Evolutionary conservation across 2,329 filamentous ascomycete species (phyloP), one percentile per base, ranked within the genome.

Genomic region (Septoria petroselini): DNA sequence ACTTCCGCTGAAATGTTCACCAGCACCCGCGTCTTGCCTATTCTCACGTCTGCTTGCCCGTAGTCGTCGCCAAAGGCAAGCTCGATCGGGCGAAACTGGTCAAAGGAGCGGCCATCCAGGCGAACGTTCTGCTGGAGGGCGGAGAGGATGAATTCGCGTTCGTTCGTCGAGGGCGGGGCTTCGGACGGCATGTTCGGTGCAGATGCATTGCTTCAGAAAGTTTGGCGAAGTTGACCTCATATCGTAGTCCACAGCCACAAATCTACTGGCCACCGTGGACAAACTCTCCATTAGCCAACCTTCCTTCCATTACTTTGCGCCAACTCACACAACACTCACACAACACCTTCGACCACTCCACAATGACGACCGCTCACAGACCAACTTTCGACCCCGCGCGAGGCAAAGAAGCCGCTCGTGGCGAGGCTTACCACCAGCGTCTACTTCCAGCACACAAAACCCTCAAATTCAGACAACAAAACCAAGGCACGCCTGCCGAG

Each of bases 301-400:
- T 41, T 37, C 35, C 37, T 18, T 18, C 35, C 18, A 40, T 12
- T 6, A 3, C 19, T 37, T 41, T 37, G 31, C 29, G 25, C 40
- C 23, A 12, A 38, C 34, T 29, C 18, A 15, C n/a, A 15, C 8
- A 21, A n/a, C 14, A 12, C 18, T n/a, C 12, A 14, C 35, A 51
- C 31, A 17, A 29, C 48, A 31, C n/a, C 18, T 33, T 39, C 8
- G 6, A n/a, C 19, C 30, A 21, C 15, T 55, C 65, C 50, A 71
- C 56, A 11, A 77, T 77, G 75, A 71, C 68, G 30, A 73, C 71
- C 72, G 82, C 82, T 50, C 82, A 84, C 68, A 86, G 93, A 73
- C 93, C 93, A 49, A 98, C 93, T 0, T 98, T 98, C 68, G 93
- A 98, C 70, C 93, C 93, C 58, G 91, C 91, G 34, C 83, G 85